Evolutionary conservation across 352 stramenopile species (phyloP), one percentile per base, ranked within the genome.

Genomic region (Thraustochytrium striatum): DNA sequence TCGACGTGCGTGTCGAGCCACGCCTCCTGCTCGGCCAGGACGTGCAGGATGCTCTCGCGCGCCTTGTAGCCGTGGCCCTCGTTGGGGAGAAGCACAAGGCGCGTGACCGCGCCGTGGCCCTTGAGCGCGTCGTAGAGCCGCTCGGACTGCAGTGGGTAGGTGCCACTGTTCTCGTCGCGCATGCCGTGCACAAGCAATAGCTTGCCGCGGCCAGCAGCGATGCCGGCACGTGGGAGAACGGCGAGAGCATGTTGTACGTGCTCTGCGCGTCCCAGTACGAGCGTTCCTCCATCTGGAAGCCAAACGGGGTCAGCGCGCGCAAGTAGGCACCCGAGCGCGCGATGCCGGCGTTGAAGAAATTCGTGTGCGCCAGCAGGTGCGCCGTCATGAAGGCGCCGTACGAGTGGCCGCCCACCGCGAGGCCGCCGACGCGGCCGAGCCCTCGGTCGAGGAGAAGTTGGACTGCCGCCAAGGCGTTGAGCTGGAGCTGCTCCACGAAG

Each of bases 331-430:
- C 72, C 19, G 61, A 80, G n/a, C 72, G 44, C 32, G 72, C 72
- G 38, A 81, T 81, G 16, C 72, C 72, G 11, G 43, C 41, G 32
- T 25, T 69, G 35, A 81, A 81, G 21, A 79, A 39, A 11, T 73
- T 39, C 41, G 72, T 79, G 62, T 81, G 72, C 21, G 72, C 61
- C n/a, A 81, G 68, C 13, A 81, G 50, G 39, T 81, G 41, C 19
- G 72, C 58, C 32, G 72, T 79, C 72, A 81, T 81, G 36, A 81
- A 81, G 25, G 59, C 72, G 28, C 72, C 72, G 30, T 81, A 81
- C 3, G 59, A 79, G 53, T 81, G 72, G 8, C 72, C 72, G 21
- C 72, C 72, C 16, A 81, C 72, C 8, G 61, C 68, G 47, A 81
- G 47, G 61, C 72, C 47, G 44, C 47, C 44, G 13, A 43, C 30